These are phyloP conservation scores for Synchytrium microbalum DNA, from an alignment of 371 early-diverging fungal genomes.

Conservation along the genomic window DNA sequence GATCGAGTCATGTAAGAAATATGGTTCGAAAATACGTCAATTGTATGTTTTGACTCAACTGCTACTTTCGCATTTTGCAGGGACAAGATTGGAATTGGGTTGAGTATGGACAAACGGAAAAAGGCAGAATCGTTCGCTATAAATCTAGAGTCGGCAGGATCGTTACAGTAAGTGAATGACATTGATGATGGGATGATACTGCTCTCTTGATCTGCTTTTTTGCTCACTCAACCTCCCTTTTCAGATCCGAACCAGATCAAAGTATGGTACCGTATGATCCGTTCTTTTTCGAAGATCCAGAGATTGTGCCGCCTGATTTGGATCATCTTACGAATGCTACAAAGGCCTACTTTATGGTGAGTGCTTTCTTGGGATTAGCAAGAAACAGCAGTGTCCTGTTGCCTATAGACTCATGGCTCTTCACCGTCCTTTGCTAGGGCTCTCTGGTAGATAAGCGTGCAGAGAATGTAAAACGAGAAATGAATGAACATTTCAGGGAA, in stretches of 20 bases:
- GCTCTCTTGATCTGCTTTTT: too few relatives aligned
- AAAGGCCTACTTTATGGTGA: constrained; percentile 10
- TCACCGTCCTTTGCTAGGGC: constrained; percentile 33
- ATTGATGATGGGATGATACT: too few relatives aligned
- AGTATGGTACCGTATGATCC: too few relatives aligned
- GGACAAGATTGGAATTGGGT: constrained; percentile 23
- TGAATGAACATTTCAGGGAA: constrained; percentile 72
- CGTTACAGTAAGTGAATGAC: constrained; percentile 28
- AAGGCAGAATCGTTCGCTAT: constrained; percentile 32
- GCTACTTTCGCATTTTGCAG: too few relatives aligned
- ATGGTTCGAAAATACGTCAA: too few relatives aligned
- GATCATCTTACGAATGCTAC: constrained; percentile 31
- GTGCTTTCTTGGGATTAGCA: constrained; percentile 39
- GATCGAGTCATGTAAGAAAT: not conserved
- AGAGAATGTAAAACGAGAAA: constrained; percentile 50
- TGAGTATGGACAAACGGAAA: constrained; percentile 28
- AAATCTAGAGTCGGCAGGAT: constrained; percentile 23
- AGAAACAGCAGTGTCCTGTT: constrained; percentile 52
- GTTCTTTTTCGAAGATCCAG: constrained; percentile 56
- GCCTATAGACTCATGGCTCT: constrained; percentile 16
- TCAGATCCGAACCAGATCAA: too few relatives aligned
- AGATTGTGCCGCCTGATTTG: constrained; percentile 19
- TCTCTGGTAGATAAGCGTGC: constrained; percentile 58
- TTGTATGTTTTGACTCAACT: too few relatives aligned
- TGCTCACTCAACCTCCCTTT: too few relatives aligned